Conservation (phyloP, 2,329 filamentous ascomycete genomes). For the Periconia macrospinosa region DNA sequence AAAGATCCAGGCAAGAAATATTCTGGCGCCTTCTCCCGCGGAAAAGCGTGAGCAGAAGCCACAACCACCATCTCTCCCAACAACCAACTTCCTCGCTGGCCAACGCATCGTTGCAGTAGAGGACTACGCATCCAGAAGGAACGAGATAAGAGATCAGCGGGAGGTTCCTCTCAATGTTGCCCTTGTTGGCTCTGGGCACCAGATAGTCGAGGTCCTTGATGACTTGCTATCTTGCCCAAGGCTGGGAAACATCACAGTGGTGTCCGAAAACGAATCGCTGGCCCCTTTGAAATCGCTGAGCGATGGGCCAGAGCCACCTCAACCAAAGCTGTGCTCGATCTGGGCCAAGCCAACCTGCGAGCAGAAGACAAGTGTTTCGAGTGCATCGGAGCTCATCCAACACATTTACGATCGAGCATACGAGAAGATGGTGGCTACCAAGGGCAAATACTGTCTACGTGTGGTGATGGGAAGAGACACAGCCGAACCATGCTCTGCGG, state of each 20-base stretch:
- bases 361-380: constrained; percentile 19
- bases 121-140: constrained; percentile 35
- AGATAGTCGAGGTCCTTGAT: constrained; percentile 34
- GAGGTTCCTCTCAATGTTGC: constrained; percentile 34
- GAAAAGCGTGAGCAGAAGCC: constrained; percentile 12
- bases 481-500: constrained; percentile 23
- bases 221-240: constrained; percentile 36
- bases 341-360: constrained; percentile 34
- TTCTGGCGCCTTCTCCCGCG: constrained; percentile 30
- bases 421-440: constrained; percentile 39
- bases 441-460: constrained; percentile 31
- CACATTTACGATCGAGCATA: constrained; percentile 39
- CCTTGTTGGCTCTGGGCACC: constrained; percentile 32
- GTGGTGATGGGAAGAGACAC: constrained; percentile 30
- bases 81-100: constrained; percentile 32
- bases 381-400: constrained; percentile 34
- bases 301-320: constrained; percentile 24
- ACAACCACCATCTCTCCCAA: constrained; percentile 19
- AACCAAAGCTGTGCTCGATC: constrained; percentile 38
- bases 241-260: constrained; percentile 38
- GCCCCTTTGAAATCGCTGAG: constrained; percentile 29
- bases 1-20: constrained; percentile 26
- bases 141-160: constrained; percentile 29
- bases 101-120: constrained; percentile 37
- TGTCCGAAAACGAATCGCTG: constrained; percentile 36